A percentile compares a stretch with the other conserved stretches of the same genome.
Evolutionary conservation across 352 stramenopile genomes (phyloP).

Genomic region (Pythium myriotylum): DNA sequence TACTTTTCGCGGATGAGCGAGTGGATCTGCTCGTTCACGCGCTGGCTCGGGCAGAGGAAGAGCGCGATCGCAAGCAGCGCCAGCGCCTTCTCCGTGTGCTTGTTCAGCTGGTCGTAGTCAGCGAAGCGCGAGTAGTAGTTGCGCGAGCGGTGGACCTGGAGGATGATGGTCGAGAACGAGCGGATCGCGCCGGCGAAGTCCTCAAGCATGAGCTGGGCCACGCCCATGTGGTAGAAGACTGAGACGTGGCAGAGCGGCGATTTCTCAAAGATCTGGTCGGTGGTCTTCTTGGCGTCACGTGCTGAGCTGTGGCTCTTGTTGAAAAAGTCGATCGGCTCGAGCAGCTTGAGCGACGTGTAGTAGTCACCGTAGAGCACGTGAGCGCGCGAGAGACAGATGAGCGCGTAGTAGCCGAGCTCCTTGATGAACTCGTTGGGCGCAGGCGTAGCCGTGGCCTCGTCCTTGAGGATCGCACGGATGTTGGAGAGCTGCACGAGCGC

Average conservation of each 20-base stretch:
- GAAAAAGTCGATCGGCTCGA: slow-evolving; percentile 90
- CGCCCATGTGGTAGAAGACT: slow-evolving; percentile 97
- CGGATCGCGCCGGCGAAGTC: slow-evolving; percentile 94
- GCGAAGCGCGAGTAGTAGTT: slow-evolving; percentile 92
- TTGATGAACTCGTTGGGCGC: slow-evolving; percentile 77
- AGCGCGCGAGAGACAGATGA: slow-evolving; percentile 93
- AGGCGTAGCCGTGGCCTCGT: slow-evolving; percentile 22
- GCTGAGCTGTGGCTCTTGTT: slow-evolving; percentile 64
- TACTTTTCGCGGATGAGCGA: slow-evolving; percentile 94
- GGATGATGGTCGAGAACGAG: slow-evolving; percentile 89
- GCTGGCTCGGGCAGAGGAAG: slow-evolving; percentile 87
- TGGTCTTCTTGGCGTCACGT: slow-evolving; percentile 50
- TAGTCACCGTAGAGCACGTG: slow-evolving; percentile 98
- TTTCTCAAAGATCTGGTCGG: slow-evolving; percentile 87
- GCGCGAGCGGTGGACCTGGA: slow-evolving; percentile 87
- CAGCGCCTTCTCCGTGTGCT: slow-evolving; percentile 95
- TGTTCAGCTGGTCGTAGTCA: slow-evolving; percentile 95
- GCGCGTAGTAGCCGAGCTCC: slow-evolving; percentile 95
- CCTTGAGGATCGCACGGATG: slow-evolving; percentile 89
- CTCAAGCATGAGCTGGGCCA: slow-evolving; percentile 97
- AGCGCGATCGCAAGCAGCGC: slow-evolving; percentile 91
- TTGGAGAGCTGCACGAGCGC: slow-evolving; percentile 91
- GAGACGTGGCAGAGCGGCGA: slow-evolving; percentile 93
- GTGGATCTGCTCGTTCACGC: slow-evolving; percentile 86
- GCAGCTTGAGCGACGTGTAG: slow-evolving; percentile 90